Conservation (phyloP, 139 green algal species). For the Auxenochlorella protothecoides region DNA sequence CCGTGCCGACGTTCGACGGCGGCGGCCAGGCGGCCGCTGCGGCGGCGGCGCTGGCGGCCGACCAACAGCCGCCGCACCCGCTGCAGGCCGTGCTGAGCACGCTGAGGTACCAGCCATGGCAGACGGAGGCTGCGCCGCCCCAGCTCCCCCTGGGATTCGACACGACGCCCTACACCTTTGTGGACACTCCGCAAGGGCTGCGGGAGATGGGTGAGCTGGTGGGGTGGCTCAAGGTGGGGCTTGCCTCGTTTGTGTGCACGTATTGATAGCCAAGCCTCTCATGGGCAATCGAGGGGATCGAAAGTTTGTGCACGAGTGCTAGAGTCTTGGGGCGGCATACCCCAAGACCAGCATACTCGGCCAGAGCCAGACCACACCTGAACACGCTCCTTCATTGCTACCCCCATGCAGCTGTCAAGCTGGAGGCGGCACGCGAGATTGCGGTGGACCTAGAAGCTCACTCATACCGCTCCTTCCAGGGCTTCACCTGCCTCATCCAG, state of each 20-base stretch:
- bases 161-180: conserved; percentile 15
- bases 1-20: background rate
- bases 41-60: background rate
- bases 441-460: conserved; percentile 88
- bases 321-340: too few relatives aligned
- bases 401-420: conserved; percentile 14
- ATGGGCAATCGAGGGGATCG: too few relatives aligned
- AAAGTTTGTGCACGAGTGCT: too few relatives aligned
- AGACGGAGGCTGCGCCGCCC: conserved; percentile 17
- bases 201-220: conserved; percentile 18
- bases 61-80: conserved; percentile 40
- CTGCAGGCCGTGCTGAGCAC: conserved; percentile 33
- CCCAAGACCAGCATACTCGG: too few relatives aligned
- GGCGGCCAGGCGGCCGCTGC: background rate
- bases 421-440: conserved; percentile 41
- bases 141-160: conserved; percentile 3
- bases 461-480: conserved; percentile 63
- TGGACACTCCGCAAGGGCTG: conserved; percentile 19
- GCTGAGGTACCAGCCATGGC: conserved; percentile 33
- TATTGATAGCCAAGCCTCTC: too few relatives aligned
- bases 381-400: background rate
- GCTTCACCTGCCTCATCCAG: conserved; percentile 91
- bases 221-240: background rate
- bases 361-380: too few relatives aligned
- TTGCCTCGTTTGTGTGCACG: too few relatives aligned